Base-by-base conservation (phyloP, 495 filamentous ascomycete genomes). In the Amphirosellinia nigrospora region DNA sequence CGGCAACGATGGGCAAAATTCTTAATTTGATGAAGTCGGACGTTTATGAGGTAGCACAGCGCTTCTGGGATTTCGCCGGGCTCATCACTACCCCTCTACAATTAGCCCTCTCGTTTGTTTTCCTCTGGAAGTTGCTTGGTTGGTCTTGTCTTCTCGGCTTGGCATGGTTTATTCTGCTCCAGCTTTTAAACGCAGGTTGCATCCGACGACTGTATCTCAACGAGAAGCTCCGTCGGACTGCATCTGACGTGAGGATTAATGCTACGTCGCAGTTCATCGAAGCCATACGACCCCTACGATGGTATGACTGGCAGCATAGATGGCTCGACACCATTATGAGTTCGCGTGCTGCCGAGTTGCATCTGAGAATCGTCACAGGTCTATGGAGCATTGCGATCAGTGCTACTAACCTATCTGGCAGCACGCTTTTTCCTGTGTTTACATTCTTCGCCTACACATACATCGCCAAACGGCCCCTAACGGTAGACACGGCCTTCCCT, bases 301-400 rank as follows among this genome's bases (percentile, higher is more conserved):
- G 91, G 90, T 94, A 96, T 74, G 92, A 89, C 39, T 96, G 93
- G 93, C 92, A 96, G 79, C 84, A 88, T 62, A 85, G 89, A 58
- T 96, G 93, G 93, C 86, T 94, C 30, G 82, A 79, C 19, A 85
- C 86, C 62, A 91, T 95, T 68, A 88, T 95, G 87, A 84, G 88
- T 63, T 85, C 89, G 28, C 85, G 93, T 48, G 85, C 89, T 62
- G 80, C 84, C 34, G 93, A 96, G 74, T 69, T 96, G 65, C 82
- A 86, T 32, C 79, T 90, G 16, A 85, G 89, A 15, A 82, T 95
- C n/a, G 78, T 89, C 3, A 89, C 89, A 1, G 88, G 84, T 60
- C 67, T 94, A 8, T 90, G 88, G 81, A 79, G 73, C 30, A 84
- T 89, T 32, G 68, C 82, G 15, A 90, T 94, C 38, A 76, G 76